Conservation (phyloP, 495 filamentous ascomycete genomes). For the Letharia columbiana region DNA sequence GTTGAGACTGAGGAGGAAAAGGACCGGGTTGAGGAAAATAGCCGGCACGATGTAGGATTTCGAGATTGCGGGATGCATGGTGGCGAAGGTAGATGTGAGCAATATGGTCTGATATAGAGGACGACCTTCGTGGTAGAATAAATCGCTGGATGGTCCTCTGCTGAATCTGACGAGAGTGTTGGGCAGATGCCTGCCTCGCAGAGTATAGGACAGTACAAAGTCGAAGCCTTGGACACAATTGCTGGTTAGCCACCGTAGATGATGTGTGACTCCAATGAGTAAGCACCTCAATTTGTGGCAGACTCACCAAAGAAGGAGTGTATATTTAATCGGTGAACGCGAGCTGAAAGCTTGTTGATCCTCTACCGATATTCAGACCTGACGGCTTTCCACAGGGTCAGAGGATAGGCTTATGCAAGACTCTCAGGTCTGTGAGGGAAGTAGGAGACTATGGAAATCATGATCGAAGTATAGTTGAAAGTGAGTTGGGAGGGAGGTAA, state of each 20-base stretch:
- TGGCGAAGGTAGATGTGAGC: neutral
- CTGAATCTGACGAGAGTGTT: neutral
- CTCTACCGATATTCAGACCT: neutral
- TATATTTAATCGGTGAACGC: neutral
- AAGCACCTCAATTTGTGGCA: neutral
- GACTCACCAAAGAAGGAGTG: neutral
- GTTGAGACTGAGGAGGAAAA: conserved; percentile 36
- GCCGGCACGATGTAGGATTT: conserved; percentile 34
- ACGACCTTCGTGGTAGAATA: neutral
- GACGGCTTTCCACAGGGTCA: neutral
- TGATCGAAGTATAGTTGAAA: neutral
- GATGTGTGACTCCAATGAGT: neutral
- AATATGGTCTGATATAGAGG: neutral
- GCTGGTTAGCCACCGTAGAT: neutral
- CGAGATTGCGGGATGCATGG: conserved; percentile 27
- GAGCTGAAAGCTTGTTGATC: neutral
- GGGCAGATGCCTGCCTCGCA: neutral
- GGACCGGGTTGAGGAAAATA: conserved; percentile 36
- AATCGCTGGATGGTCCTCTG: neutral
- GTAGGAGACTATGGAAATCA: neutral
- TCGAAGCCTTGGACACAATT: neutral
- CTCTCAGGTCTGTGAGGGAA: neutral
- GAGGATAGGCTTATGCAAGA: neutral
- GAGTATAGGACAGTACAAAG: neutral
- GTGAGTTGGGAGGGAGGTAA: neutral